phyloP scores from a whole-genome alignment of 1,139 yeast species.

The Candida frijolesensis region DNA sequence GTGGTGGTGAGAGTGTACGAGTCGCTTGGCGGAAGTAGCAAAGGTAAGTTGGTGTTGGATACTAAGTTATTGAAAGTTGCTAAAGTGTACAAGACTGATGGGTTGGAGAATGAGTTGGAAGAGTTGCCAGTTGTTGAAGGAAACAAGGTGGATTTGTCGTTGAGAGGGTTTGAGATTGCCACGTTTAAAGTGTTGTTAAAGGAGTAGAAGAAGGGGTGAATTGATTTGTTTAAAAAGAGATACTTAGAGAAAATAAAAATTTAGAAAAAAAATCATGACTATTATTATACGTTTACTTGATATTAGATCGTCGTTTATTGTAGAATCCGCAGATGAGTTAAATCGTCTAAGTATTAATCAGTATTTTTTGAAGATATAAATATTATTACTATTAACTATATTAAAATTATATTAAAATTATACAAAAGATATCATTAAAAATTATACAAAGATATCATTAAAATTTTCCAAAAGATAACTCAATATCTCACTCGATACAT shows the following conservation, averaged over 20 bases:
- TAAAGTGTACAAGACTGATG: constrained; percentile 61
- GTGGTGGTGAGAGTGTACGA: constrained; percentile 80
- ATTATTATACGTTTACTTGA: too few species aligned
- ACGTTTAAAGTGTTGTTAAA: constrained; percentile 55
- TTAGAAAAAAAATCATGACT: too few species aligned
- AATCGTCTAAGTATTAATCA: too few species aligned
- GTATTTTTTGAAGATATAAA: too few species aligned
- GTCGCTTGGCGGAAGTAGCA: constrained; percentile 75
- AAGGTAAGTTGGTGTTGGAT: constrained; percentile 51
- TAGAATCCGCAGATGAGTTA: too few species aligned
- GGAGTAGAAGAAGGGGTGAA: constrained; percentile 9
- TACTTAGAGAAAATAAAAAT: too few species aligned
- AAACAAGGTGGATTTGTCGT: constrained; percentile 42
- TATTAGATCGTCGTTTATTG: too few species aligned
- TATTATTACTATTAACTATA: too few species aligned
- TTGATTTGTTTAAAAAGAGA: neutral
- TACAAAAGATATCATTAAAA: constrained; percentile 34
- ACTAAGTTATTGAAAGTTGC: constrained; percentile 36
- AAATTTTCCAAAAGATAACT: constrained; percentile 66
- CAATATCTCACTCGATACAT: constrained; percentile 67
- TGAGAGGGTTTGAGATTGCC: constrained; percentile 80
- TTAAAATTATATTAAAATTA: too few species aligned
- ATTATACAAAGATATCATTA: constrained; percentile 56
- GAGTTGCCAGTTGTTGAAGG: constrained; percentile 20
- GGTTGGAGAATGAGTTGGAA: constrained; percentile 65